Evolutionary conservation across 768 basidiomycete species (phyloP), one percentile per base, ranked within the genome.

Genomic region (Termitomyces sp.): DNA sequence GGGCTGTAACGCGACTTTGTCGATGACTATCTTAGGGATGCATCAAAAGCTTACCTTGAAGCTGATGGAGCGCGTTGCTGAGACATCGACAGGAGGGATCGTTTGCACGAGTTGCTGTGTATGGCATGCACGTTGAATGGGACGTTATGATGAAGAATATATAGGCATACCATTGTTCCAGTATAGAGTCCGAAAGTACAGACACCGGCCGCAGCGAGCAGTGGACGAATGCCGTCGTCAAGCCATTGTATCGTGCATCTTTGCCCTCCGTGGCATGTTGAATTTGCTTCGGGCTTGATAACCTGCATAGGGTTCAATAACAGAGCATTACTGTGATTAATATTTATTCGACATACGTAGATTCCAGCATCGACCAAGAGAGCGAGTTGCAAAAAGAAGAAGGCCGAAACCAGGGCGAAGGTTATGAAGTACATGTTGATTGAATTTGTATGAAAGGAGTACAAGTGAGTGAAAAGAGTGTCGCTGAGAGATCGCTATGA

Each of bases 201-300:
- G 0, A 81, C 69, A 4, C 88, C 87, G 52, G 91, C 80, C 38
- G 67, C 60, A 6, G 73, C 46, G n/a, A 81, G 63, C 17, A 83
- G 69, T 3, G 90, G 89, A 1, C 59, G 42, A 10, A 62, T 43
- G 17, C 89, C 89, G 63, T 92, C 77, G 58, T 92, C 89, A 1
- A 83, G 61, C 89, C 88, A 92, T 49, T 76, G 60, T 7, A 91
- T 78, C 0, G 69, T 71, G 72, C 86, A 88, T 6, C 79, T 62
- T 63, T 83, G 70, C 11, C 84, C 86, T 31, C 76, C 89, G 43
- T 74, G 73, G 69, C 86, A 89, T 29, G 72, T 74, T 11, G 80
- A 74, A 55, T 74, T 64, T 57, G 68, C 64, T 11, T 71, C 63
- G 36, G 88, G 86, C 56, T 75, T 63, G 40, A 80, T 77, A 42